These are phyloP conservation scores for Aphanomyces invadans DNA, from an alignment of 352 stramenopile species.

Conservation along the genomic window DNA sequence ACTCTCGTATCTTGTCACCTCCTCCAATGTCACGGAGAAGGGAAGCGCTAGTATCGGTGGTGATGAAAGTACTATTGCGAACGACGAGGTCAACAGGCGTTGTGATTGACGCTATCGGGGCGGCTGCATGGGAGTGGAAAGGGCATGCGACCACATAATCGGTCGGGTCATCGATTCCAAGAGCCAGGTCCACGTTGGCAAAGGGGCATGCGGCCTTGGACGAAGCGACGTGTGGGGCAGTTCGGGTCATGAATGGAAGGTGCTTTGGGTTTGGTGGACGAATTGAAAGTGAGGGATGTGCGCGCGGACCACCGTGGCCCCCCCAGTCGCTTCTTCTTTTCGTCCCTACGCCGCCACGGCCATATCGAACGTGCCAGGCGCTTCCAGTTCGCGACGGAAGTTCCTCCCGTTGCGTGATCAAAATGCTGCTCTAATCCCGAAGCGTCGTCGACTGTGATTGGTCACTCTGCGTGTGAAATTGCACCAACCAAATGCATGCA, in stretches of 20 bases:
- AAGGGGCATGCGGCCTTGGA: background rate
- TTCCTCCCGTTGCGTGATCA: conserved; percentile 1
- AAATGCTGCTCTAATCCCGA: background rate
- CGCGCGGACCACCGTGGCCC: background rate
- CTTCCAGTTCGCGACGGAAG: background rate
- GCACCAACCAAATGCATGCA: background rate
- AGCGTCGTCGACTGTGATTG: background rate
- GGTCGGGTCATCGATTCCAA: background rate
- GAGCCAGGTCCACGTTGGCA: background rate
- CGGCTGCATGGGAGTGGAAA: conserved; percentile 1
- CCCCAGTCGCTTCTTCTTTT: background rate
- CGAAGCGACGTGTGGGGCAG: background rate
- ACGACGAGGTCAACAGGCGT: background rate
- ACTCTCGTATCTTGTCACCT: conserved; percentile 18
- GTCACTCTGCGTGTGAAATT: too few relatives aligned
- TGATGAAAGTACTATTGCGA: background rate
- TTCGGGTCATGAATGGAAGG: too few relatives aligned
- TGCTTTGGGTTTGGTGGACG: background rate
- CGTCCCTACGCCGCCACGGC: background rate
- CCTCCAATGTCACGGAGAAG: conserved; percentile 8
- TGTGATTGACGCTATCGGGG: background rate
- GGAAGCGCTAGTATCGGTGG: background rate
- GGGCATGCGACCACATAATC: background rate
- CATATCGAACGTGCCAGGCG: background rate
- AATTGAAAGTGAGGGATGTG: background rate